Conservation (phyloP, 768 basidiomycete genomes). For the Lentinus tigrinus region DNA sequence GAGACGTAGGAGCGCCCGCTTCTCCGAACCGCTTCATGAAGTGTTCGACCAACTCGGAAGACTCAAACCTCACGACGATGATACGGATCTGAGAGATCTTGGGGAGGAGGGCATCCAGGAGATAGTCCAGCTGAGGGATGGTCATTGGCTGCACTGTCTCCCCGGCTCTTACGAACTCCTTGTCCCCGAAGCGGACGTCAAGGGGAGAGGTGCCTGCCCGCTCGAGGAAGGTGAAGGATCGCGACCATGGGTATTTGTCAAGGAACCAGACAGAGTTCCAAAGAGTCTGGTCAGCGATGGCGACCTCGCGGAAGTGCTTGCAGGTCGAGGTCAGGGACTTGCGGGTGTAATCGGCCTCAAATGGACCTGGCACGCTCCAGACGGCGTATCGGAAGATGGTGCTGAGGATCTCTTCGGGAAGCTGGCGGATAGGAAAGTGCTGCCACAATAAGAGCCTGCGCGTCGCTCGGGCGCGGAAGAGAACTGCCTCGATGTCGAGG, state of each 20-base stretch:
- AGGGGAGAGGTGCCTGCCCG: conserved; percentile 54
- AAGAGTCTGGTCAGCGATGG: conserved; percentile 23
- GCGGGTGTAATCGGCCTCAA: conserved; percentile 36
- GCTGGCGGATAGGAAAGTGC: conserved; percentile 56
- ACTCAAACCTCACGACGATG: conserved; percentile 55
- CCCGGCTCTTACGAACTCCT: conserved; percentile 8
- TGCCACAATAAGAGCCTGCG: conserved; percentile 34
- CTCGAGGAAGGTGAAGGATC: conserved; percentile 56
- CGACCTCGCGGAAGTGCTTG: conserved; percentile 29
- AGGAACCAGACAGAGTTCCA: conserved; percentile 63
- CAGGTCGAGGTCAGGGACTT: conserved; percentile 60
- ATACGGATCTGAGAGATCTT: conserved; percentile 59
- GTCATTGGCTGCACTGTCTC: conserved; percentile 30
- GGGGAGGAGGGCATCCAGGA: conserved; percentile 51
- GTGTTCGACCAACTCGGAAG: conserved; percentile 55
- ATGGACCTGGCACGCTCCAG: conserved; percentile 42
- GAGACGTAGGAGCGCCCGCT: conserved; percentile 13
- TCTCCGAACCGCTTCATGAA: conserved; percentile 28
- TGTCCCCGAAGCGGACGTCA: conserved; percentile 62
- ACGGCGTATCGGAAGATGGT: conserved; percentile 61
- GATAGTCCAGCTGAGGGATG: conserved; percentile 39
- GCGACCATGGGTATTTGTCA: conserved; percentile 47
- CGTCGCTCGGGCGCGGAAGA: conserved; percentile 14
- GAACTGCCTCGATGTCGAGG: conserved; percentile 11
- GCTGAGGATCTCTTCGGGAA: conserved; percentile 65